Base-by-base conservation (phyloP, 768 basidiomycete species). In the Mycena venus region DNA sequence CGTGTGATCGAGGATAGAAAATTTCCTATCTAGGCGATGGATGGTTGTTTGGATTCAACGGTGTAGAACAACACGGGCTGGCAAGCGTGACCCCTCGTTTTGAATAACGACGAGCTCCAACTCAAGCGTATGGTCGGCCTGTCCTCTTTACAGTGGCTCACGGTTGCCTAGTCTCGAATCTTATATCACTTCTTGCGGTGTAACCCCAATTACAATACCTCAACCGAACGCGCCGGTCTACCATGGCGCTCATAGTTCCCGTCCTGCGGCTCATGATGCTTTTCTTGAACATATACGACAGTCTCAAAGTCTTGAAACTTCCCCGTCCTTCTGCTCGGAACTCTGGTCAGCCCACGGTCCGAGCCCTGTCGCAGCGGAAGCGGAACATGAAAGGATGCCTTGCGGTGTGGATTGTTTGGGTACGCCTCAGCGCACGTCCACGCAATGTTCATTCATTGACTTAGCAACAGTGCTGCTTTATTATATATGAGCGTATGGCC, bases 351-450 rank as follows among this genome's bases (percentile, higher is more conserved):
- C 93, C 92, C 11, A 94, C 92, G 76, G 82, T 88, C 23, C 89
- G 93, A 40, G 94, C 94, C 14, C 80, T 92, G 75, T 88, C 92
- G 29, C 92, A 93, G 81, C 87, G 95, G 78, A 96, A 96, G 82
- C 89, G 95, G 72, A 91, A 92, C 79, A 93, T 96, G 89, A 96
- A 96, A 82, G 95, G 95, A 23, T 92, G 91, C 80, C 85, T 96
- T 59, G 91, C 94, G 42, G 90, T 96, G 17, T 96, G 96, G 96
- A 87, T 95, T 51, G 91, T 96, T 75, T 96, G 94, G 94, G 95
- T 95, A 84, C 84, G 86, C 82, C 64, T 14, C 29, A 38, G 23
- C 49, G 59, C 31, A 49, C 58, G 49, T 17, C 25, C 27, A n/a
- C 7, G 73, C 65, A 74, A 79, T 67, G 36, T 44, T n/a, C 23